Percentiles rank a stretch among this genome's conserved stretches.
Conservation (phyloP, 148 eudicot genomes). For the Cornus suecica region DNA sequence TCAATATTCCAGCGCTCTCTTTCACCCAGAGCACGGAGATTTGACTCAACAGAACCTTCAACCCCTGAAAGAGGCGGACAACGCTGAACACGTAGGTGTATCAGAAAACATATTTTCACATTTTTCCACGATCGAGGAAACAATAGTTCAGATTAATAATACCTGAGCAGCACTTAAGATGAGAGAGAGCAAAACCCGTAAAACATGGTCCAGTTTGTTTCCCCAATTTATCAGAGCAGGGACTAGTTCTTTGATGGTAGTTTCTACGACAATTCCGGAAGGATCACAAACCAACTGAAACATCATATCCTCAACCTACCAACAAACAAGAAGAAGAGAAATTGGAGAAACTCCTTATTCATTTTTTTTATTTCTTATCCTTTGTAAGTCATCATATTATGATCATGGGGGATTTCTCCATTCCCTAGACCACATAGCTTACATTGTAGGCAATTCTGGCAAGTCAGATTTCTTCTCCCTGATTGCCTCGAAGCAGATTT, state of each 20-base stretch:
- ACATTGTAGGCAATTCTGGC: constrained; percentile 95
- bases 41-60: constrained; percentile 89
- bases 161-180: constrained; percentile 77
- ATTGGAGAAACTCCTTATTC: constrained; percentile 37
- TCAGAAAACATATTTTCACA: constrained; percentile 17
- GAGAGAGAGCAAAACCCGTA: constrained; percentile 63
- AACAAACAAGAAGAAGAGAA: constrained; percentile 33
- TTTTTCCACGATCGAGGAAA: background rate
- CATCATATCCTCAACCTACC: constrained; percentile 97
- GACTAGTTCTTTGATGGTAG: constrained; percentile 77
- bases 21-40: constrained; percentile 86
- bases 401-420: constrained; percentile 63
- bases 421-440: constrained; percentile 96
- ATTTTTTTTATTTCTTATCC: constrained; percentile 7
- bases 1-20: constrained; percentile 97
- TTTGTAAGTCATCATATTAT: constrained; percentile 45
- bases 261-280: constrained; percentile 87
- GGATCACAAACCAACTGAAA: constrained; percentile 96
- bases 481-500: constrained; percentile 98
- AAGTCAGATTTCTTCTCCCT: constrained; percentile 96
- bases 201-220: constrained; percentile 67
- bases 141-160: constrained; percentile 12
- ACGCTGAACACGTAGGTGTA: constrained; percentile 45
- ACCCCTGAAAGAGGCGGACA: constrained; percentile 98
- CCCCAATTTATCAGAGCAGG: constrained; percentile 92